A percentile compares a stretch with the other conserved stretches of the same genome.
These are phyloP conservation scores for Tulasnella sp. DNA, from an alignment of 768 basidiomycete genomes.

Conservation along the genomic window DNA sequence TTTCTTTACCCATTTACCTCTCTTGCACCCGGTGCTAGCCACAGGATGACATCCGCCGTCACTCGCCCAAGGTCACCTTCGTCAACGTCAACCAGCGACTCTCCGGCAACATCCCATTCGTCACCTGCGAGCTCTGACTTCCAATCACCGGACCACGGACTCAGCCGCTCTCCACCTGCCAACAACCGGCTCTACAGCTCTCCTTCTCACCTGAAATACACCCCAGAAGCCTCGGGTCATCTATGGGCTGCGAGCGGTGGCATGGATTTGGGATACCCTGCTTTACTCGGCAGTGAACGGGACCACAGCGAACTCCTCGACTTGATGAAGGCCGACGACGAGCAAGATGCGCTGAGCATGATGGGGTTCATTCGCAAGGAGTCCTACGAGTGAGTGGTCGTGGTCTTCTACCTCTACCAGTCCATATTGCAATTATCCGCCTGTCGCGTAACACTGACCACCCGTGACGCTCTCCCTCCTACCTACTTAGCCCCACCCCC, in stretches of 20 bases:
- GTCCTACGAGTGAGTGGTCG: conserved; percentile 6
- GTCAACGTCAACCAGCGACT: neutral
- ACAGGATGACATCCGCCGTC: neutral
- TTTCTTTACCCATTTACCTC: neutral
- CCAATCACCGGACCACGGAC: neutral
- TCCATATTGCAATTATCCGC: neutral
- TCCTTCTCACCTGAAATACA: neutral
- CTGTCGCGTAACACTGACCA: neutral
- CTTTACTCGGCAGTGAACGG: neutral
- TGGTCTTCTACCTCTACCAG: neutral
- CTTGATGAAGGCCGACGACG: neutral
- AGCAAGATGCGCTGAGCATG: neutral
- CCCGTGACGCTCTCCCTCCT: neutral
- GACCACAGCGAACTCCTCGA: neutral
- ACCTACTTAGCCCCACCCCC: conserved; percentile 3
- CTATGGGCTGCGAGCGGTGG: neutral
- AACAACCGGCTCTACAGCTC: neutral
- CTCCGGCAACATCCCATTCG: neutral
- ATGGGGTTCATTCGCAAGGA: conserved; percentile 5
- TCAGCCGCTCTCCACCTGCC: neutral
- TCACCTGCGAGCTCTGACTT: conserved; percentile 5
- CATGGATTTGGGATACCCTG: neutral
- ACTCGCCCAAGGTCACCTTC: neutral
- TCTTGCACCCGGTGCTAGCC: neutral
- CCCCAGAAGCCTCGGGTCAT: neutral